Percentiles rank a stretch among this genome's conserved stretches.
Evolutionary conservation across 2,329 filamentous ascomycete species (phyloP).

Genomic region (Rhexocercosporidium sp.): DNA sequence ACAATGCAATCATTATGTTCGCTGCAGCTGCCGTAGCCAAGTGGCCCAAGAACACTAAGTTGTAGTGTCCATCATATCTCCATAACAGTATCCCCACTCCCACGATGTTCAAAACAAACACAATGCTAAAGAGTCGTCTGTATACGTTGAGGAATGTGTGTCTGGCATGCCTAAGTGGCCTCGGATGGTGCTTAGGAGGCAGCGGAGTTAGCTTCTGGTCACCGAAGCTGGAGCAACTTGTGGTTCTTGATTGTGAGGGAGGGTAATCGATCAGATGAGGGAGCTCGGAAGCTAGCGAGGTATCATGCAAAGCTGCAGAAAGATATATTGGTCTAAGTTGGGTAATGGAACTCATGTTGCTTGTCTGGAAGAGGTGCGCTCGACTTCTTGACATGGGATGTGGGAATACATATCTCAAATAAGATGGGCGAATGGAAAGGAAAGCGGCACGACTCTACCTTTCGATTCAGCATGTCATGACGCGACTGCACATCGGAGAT

Average conservation of each 20-base stretch:
- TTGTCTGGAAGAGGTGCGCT: neutral
- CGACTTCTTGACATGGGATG: neutral
- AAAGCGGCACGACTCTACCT: neutral
- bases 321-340: neutral
- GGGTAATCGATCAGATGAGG: neutral
- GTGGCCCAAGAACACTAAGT: constrained; percentile 15
- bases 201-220: constrained; percentile 17
- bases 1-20: constrained; percentile 54
- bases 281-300: neutral
- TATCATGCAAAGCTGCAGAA: neutral
- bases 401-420: neutral
- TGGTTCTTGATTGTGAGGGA: neutral
- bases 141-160: constrained; percentile 57
- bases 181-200: constrained; percentile 23
- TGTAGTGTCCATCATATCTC: constrained; percentile 7
- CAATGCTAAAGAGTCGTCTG: constrained; percentile 59
- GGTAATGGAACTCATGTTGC: neutral
- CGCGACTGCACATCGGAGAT: neutral
- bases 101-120: constrained; percentile 56
- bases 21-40: constrained; percentile 35
- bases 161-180: constrained; percentile 29
- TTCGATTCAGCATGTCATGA: neutral
- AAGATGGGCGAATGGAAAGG: neutral
- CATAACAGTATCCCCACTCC: constrained; percentile 46
- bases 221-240: constrained; percentile 7